These are phyloP conservation scores for Diplodia mutila DNA, from an alignment of 2,329 filamentous ascomycete species.

Conservation along the genomic window DNA sequence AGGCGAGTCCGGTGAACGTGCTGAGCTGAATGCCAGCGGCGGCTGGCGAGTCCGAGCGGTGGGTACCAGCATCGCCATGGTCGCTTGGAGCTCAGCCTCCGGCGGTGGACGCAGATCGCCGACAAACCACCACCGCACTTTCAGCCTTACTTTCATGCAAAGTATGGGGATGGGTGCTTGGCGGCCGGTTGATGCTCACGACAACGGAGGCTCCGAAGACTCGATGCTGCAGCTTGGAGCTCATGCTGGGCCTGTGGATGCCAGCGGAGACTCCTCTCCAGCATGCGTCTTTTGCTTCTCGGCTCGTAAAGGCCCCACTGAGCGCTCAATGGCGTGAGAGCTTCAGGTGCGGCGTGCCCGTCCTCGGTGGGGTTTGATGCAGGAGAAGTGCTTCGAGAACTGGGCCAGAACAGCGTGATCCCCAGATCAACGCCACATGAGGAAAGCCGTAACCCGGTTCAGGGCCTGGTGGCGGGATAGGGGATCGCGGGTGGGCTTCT, in stretches of 20 bases:
- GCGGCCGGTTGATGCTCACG: not conserved
- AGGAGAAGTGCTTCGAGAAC: slow-evolving; percentile 11
- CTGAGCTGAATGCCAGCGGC: slow-evolving; percentile 5
- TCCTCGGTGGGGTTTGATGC: slow-evolving; percentile 3
- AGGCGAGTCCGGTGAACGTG: not conserved
- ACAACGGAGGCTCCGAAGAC: not conserved
- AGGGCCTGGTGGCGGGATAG: not conserved
- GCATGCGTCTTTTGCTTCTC: not conserved
- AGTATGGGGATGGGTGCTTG: not conserved
- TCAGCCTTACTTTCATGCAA: slow-evolving; percentile 3
- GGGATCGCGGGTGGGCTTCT: slow-evolving; percentile 19
- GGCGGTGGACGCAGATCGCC: not conserved
- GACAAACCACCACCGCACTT: slow-evolving; percentile 1
- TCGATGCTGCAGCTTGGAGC: not conserved
- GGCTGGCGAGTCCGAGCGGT: slow-evolving; percentile 9
- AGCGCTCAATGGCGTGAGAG: slow-evolving; percentile 9
- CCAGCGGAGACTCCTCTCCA: not conserved
- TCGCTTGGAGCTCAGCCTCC: slow-evolving; percentile 11
- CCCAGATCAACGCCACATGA: slow-evolving; percentile 15
- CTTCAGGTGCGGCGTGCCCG: slow-evolving; percentile 17
- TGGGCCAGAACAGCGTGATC: slow-evolving; percentile 18
- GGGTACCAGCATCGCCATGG: slow-evolving; percentile 12
- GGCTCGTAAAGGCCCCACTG: slow-evolving; percentile 15
- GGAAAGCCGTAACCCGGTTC: not conserved
- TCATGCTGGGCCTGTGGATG: not conserved